Conservation (phyloP, 345 rosid genomes). For the Pistacia atlantica region DNA sequence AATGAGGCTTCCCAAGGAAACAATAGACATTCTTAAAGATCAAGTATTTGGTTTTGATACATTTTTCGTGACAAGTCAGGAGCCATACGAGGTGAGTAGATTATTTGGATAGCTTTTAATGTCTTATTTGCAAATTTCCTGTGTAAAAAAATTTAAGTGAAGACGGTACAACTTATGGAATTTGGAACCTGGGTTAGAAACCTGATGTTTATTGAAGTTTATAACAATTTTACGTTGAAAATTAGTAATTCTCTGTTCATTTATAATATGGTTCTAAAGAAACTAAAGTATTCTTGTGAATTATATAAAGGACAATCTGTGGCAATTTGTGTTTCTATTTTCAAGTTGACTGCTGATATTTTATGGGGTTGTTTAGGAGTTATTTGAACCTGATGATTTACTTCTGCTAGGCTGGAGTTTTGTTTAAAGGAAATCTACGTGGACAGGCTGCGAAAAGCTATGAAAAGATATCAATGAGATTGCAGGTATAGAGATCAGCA, state of each 20-base stretch:
- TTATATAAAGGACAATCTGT: neutral
- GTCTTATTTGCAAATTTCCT: slow-evolving; percentile 9
- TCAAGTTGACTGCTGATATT: neutral
- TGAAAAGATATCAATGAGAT: slow-evolving; percentile 72
- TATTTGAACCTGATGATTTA: slow-evolving; percentile 6
- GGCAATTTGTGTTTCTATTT: slow-evolving; percentile 6
- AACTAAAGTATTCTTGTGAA: neutral
- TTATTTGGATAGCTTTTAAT: neutral
- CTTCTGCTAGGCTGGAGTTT: slow-evolving; percentile 71
- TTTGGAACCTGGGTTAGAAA: slow-evolving; percentile 5
- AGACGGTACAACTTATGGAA: slow-evolving; percentile 10
- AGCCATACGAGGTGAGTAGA: slow-evolving; percentile 86
- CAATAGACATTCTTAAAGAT: slow-evolving; percentile 76
- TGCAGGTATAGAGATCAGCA: slow-evolving; percentile 51
- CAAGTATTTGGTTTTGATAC: slow-evolving; percentile 98
- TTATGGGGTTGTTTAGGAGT: slow-evolving; percentile 8
- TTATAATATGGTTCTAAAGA: slow-evolving; percentile 4
- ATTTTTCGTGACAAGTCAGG: slow-evolving; percentile 93
- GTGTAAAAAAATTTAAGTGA: slow-evolving; percentile 12
- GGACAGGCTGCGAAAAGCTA: slow-evolving; percentile 81
- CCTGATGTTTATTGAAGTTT: neutral
- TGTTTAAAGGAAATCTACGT: slow-evolving; percentile 94
- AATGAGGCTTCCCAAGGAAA: slow-evolving; percentile 79
- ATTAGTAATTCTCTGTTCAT: neutral
- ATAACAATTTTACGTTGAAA: neutral